phyloP scores from a whole-genome alignment of 139 green algal genomes.

The Chlamydomonas applanata region DNA sequence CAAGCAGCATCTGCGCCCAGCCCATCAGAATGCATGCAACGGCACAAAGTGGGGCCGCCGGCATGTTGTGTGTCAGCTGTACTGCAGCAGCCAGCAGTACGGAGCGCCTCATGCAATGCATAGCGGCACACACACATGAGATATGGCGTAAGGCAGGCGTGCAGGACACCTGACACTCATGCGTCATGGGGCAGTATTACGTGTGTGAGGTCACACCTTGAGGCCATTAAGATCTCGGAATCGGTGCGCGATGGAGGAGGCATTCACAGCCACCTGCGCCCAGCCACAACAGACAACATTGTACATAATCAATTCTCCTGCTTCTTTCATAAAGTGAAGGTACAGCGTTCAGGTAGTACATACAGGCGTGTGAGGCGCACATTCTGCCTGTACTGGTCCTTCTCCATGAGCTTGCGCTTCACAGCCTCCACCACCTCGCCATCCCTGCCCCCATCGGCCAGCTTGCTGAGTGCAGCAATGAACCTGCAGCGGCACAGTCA shows the following conservation, averaged over 20 bases:
- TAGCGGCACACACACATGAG: too few species aligned
- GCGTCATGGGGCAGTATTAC: too few species aligned
- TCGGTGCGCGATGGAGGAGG: slow-evolving; percentile 48
- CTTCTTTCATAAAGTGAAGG: background rate
- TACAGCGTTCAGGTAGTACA: too few species aligned
- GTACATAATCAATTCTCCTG: background rate
- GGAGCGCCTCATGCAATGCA: too few species aligned
- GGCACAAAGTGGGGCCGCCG: too few species aligned
- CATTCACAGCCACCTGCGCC: slow-evolving; percentile 25
- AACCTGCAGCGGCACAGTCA: slow-evolving; percentile 11
- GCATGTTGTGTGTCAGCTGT: too few species aligned
- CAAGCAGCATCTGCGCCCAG: slow-evolving; percentile 46
- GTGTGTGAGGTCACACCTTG: slow-evolving; percentile 16
- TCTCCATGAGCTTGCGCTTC: slow-evolving; percentile 22
- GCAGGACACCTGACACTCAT: too few species aligned
- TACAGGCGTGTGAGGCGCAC: too few species aligned
- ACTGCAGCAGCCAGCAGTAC: too few species aligned
- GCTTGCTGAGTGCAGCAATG: slow-evolving; percentile 24
- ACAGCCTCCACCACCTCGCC: slow-evolving; percentile 13
- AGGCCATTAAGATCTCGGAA: slow-evolving; percentile 58
- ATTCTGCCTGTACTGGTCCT: slow-evolving; percentile 26
- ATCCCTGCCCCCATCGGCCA: background rate
- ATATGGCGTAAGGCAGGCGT: too few species aligned
- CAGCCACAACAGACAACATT: background rate
- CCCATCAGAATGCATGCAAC: too few species aligned